Conservation (phyloP, 1,284 basidiomycete species). For the Cystobasidiaceae sp. region DNA sequence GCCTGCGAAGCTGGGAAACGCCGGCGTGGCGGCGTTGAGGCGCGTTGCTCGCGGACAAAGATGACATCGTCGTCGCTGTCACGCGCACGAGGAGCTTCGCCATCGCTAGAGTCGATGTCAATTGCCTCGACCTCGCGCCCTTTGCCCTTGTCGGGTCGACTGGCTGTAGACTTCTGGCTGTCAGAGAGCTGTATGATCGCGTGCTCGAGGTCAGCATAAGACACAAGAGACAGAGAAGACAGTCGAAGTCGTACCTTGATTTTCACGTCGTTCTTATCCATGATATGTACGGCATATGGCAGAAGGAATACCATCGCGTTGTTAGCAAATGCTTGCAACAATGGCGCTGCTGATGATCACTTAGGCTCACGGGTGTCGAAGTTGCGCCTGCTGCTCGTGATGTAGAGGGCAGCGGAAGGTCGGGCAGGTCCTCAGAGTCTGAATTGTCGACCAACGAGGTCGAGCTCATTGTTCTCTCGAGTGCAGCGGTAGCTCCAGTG, state of each 20-base stretch:
- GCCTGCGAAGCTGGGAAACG: conserved; percentile 20
- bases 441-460: background rate
- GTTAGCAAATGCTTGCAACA: too few relatives aligned
- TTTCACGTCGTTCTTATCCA: too few relatives aligned
- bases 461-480: background rate
- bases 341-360: too few relatives aligned
- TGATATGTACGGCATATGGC: too few relatives aligned
- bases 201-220: background rate
- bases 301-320: too few relatives aligned
- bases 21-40: background rate
- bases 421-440: conserved; percentile 5
- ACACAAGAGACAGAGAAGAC: too few relatives aligned
- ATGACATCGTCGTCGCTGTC: background rate
- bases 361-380: background rate
- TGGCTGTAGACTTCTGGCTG: background rate
- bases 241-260: too few relatives aligned
- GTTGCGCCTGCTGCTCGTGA: background rate
- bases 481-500: background rate
- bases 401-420: background rate
- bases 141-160: background rate
- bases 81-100: too few relatives aligned
- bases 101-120: background rate
- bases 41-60: background rate
- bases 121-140: background rate
- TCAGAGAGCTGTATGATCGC: background rate